Evolutionary conservation across 2,329 filamentous ascomycete species (phyloP).

Genomic region (Didymella pomorum): DNA sequence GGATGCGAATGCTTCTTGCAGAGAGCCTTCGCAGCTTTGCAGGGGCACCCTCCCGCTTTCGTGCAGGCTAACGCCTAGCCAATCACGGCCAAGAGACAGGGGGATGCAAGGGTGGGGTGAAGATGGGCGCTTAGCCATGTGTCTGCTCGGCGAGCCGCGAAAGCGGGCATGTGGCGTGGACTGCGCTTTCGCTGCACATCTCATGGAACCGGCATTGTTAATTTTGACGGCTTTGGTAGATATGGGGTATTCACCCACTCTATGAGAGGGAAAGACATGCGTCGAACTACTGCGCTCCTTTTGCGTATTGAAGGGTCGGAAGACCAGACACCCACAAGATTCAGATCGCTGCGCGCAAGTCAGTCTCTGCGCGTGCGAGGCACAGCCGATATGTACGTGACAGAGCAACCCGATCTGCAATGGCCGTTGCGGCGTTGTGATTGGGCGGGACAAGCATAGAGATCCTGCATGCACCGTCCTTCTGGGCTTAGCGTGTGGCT

Average conservation of each 20-base stretch:
- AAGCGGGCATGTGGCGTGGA: background rate
- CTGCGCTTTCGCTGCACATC: too few species aligned
- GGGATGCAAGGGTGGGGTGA: constrained; percentile 19
- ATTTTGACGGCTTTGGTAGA: too few species aligned
- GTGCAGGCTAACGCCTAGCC: too few species aligned
- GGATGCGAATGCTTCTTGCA: constrained; percentile 26
- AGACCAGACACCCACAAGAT: background rate
- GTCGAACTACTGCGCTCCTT: background rate
- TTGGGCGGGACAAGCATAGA: background rate
- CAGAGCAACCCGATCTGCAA: background rate
- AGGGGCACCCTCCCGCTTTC: constrained; percentile 37
- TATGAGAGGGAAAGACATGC: too few species aligned
- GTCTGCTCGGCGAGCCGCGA: background rate
- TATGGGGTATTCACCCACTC: too few species aligned
- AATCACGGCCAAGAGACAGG: constrained; percentile 26
- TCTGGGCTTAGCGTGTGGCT: constrained; percentile 1
- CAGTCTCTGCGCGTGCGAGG: background rate
- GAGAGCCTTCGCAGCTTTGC: too few species aligned
- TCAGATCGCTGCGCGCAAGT: background rate
- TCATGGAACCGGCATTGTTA: too few species aligned
- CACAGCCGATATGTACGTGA: background rate
- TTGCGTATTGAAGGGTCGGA: background rate
- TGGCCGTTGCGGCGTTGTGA: background rate
- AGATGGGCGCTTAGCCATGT: constrained; percentile 27
- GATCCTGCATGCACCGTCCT: constrained; percentile 11